phyloP scores from a whole-genome alignment of 106 monocot species.

The Platanthera zijinensis region DNA sequence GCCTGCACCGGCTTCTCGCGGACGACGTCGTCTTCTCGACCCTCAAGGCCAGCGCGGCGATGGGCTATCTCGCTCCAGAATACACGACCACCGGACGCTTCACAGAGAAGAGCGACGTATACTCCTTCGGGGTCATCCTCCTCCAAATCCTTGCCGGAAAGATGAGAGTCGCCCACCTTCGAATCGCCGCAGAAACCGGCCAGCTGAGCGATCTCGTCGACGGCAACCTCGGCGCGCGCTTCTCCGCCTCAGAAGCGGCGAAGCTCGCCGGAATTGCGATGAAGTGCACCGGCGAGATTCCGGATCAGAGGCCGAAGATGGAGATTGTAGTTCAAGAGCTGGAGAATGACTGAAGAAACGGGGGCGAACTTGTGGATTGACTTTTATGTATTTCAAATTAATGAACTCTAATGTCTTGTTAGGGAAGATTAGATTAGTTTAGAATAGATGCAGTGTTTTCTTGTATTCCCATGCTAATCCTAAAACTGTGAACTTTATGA shows the following conservation, averaged over 20 bases:
- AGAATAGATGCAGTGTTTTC: too few relatives aligned
- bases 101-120: slow-evolving; percentile 71
- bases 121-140: slow-evolving; percentile 60
- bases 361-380: background rate
- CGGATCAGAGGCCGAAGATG: slow-evolving; percentile 52
- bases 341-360: slow-evolving; percentile 7
- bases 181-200: slow-evolving; percentile 22
- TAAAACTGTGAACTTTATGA: too few relatives aligned
- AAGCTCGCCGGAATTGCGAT: slow-evolving; percentile 44
- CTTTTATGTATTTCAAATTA: background rate
- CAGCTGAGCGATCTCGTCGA: slow-evolving; percentile 49
- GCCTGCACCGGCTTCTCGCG: slow-evolving; percentile 60
- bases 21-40: slow-evolving; percentile 66
- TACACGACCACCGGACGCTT: slow-evolving; percentile 60
- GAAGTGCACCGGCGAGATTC: slow-evolving; percentile 47
- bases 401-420: too few relatives aligned
- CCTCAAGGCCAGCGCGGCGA: slow-evolving; percentile 65
- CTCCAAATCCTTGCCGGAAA: slow-evolving; percentile 61
- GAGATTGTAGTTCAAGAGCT: slow-evolving; percentile 42
- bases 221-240: slow-evolving; percentile 36
- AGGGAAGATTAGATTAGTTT: too few relatives aligned
- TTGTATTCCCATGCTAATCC: too few relatives aligned
- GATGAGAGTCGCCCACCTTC: slow-evolving; percentile 23
- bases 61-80: slow-evolving; percentile 58
- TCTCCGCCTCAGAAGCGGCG: slow-evolving; percentile 43